phyloP scores from a whole-genome alignment of 257 asterid genomes.

The Paraleonurus japonicus region DNA sequence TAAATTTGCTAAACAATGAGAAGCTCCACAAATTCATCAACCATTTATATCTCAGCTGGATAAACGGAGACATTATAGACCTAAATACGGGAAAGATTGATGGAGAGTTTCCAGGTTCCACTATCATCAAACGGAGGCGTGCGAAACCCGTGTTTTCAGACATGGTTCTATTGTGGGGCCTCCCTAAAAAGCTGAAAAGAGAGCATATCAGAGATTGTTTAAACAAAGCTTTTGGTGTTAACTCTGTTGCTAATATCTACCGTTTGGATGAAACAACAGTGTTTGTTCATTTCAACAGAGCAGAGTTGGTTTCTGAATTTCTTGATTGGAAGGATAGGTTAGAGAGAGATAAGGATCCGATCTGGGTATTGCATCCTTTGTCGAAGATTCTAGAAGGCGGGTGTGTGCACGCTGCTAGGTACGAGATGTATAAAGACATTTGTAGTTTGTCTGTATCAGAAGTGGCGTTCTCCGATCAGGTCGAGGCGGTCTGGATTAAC shows the following conservation, averaged over 20 bases:
- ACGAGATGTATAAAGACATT: slow-evolving; percentile 61
- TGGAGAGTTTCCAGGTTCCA: slow-evolving; percentile 34
- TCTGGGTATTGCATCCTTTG: slow-evolving; percentile 75
- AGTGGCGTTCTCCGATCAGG: slow-evolving; percentile 65
- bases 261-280: slow-evolving; percentile 70
- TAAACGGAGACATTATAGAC: slow-evolving; percentile 58
- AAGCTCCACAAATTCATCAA: slow-evolving; percentile 73
- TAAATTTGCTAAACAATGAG: slow-evolving; percentile 37
- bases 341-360: slow-evolving; percentile 45
- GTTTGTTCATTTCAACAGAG: slow-evolving; percentile 65
- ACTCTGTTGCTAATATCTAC: slow-evolving; percentile 46
- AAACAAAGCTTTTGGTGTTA: slow-evolving; percentile 47
- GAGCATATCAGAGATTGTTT: slow-evolving; percentile 61
- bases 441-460: slow-evolving; percentile 69
- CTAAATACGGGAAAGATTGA: slow-evolving; percentile 49
- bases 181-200: slow-evolving; percentile 44
- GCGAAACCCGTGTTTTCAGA: slow-evolving; percentile 47
- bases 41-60: slow-evolving; percentile 84
- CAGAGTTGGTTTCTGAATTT: slow-evolving; percentile 52
- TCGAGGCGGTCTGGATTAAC: slow-evolving; percentile 43
- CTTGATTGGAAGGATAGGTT: slow-evolving; percentile 55
- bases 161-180: slow-evolving; percentile 71
- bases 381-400: slow-evolving; percentile 58
- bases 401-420: slow-evolving; percentile 46
- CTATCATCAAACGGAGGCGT: slow-evolving; percentile 28